Percentiles rank a stretch among this genome's conserved stretches.
Conservation (phyloP, 1,139 yeast genomes). For the Taphrina communis region DNA sequence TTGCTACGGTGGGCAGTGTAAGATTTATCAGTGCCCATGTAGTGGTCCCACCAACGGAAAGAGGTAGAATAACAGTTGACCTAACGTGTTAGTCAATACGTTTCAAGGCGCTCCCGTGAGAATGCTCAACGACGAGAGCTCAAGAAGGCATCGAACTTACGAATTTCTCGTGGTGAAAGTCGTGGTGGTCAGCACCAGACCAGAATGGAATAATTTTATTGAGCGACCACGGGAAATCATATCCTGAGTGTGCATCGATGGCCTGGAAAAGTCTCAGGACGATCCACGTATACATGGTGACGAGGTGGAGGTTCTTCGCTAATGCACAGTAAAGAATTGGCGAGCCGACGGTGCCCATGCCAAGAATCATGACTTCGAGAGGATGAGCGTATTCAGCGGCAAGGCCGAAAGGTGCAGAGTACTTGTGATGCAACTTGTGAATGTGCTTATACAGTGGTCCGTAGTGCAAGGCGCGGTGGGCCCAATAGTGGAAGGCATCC, state of each 20-base stretch:
- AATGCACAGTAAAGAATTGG: slow-evolving; percentile 76
- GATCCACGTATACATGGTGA: slow-evolving; percentile 86
- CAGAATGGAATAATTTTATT: slow-evolving; percentile 90
- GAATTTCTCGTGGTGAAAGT: slow-evolving; percentile 92
- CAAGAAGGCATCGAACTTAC: not conserved
- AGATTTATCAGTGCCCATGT: slow-evolving; percentile 69
- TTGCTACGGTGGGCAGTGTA: slow-evolving; percentile 43
- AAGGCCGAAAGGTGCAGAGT: slow-evolving; percentile 95
- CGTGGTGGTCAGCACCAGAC: slow-evolving; percentile 99
- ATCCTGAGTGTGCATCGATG: slow-evolving; percentile 94
- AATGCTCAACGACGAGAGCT: too few relatives aligned
- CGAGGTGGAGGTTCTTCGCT: slow-evolving; percentile 72
- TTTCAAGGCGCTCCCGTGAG: too few relatives aligned
- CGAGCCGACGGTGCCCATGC: slow-evolving; percentile 92
- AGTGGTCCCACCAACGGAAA: slow-evolving; percentile 91
- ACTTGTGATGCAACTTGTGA: slow-evolving; percentile 95
- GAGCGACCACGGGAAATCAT: slow-evolving; percentile 95
- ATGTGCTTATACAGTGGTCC: slow-evolving; percentile 86
- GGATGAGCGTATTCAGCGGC: slow-evolving; percentile 99
- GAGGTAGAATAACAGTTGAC: slow-evolving; percentile 87
- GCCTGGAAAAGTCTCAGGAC: slow-evolving; percentile 90
- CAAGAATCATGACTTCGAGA: slow-evolving; percentile 83
- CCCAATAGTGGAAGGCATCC: slow-evolving; percentile 96
- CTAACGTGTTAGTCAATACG: not conserved
- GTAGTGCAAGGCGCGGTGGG: slow-evolving; percentile 84